Evolutionary conservation across 2,329 filamentous ascomycete genomes (phyloP).

Genomic region (Trichocomaceae sp.): DNA sequence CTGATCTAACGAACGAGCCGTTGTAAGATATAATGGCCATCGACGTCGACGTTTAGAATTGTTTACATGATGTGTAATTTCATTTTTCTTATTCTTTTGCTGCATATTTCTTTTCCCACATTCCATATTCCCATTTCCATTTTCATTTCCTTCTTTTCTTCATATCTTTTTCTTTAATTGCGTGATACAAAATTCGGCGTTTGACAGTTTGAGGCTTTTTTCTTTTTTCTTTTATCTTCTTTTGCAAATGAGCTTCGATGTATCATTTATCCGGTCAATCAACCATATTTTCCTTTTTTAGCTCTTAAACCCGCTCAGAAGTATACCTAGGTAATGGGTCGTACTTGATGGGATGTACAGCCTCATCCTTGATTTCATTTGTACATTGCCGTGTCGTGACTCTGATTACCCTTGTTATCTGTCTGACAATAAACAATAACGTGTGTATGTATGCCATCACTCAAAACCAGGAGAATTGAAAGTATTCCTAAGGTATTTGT

Average conservation of each 20-base stretch:
- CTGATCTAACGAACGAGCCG: slow-evolving; percentile 63
- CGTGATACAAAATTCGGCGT: slow-evolving; percentile 29
- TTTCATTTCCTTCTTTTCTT: slow-evolving; percentile 1
- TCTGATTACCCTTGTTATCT: neutral
- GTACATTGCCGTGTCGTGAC: neutral
- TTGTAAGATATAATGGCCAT: slow-evolving; percentile 12
- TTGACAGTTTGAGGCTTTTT: slow-evolving; percentile 28
- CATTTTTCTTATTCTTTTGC: slow-evolving; percentile 20
- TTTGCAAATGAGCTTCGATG: slow-evolving; percentile 8
- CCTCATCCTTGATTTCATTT: too few relatives aligned
- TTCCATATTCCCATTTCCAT: slow-evolving; percentile 12
- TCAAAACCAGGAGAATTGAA: neutral
- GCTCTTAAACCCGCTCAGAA: neutral
- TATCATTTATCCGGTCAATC: slow-evolving; percentile 6
- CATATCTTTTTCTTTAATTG: slow-evolving; percentile 19
- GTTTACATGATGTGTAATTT: slow-evolving; percentile 11
- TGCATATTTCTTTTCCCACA: neutral
- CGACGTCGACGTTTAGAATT: slow-evolving; percentile 12
- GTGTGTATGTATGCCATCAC: neutral
- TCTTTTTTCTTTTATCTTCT: slow-evolving; percentile 17
- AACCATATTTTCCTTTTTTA: neutral
- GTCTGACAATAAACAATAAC: slow-evolving; percentile 15
- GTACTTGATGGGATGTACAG: neutral
- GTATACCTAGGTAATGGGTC: slow-evolving; percentile 16
- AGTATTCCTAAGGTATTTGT: too few relatives aligned